Evolutionary conservation across 345 rosid genomes (phyloP).

Genomic region (Angophora floribunda): DNA sequence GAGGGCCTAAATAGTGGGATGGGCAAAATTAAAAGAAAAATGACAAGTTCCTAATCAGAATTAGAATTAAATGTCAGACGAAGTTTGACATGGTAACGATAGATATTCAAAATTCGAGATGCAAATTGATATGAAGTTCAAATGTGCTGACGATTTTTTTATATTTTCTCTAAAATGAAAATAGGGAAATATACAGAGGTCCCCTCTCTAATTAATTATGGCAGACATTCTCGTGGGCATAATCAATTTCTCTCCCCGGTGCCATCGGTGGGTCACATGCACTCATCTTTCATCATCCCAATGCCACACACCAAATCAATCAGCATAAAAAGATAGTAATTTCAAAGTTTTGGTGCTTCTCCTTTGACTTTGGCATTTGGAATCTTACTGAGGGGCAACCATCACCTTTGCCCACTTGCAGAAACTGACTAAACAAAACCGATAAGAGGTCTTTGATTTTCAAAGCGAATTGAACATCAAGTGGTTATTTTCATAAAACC

Average conservation of each 20-base stretch:
- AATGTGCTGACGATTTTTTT: neutral
- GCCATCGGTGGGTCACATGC: neutral
- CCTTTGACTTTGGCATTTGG: neutral
- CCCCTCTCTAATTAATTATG: neutral
- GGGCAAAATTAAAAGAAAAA: neutral
- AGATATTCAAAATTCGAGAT: neutral
- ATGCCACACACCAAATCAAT: neutral
- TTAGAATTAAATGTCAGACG: neutral
- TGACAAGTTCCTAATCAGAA: neutral
- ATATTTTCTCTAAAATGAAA: neutral
- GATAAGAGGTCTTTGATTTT: neutral
- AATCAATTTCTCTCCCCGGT: neutral
- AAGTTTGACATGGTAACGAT: neutral
- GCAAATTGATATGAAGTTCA: neutral
- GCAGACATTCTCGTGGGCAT: neutral
- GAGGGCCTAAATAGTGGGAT: neutral
- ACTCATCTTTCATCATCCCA: neutral
- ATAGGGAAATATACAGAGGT: neutral
- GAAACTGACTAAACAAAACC: neutral
- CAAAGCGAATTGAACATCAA: neutral
- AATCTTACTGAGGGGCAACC: neutral
- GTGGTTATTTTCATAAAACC: neutral
- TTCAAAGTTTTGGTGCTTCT: neutral
- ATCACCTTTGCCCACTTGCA: neutral
- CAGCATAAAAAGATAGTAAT: neutral